Base-by-base conservation (phyloP, 805 yeast species). In the Candida quercuum region DNA sequence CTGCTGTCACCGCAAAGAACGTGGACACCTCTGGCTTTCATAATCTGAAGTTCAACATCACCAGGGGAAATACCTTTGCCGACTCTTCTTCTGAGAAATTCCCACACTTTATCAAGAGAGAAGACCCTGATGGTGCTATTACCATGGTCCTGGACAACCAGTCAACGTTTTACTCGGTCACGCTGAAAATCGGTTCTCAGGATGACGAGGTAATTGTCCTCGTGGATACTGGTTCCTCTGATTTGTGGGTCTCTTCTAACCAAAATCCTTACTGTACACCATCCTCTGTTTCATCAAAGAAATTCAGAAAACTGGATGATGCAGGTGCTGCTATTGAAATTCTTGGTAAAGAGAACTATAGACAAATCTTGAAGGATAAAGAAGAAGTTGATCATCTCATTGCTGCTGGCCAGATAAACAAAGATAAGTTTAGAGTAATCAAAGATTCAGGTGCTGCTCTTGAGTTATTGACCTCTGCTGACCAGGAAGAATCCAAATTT, bases 181-280 rank as follows among this genome's bases (percentile, higher is more conserved):
- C 59, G 5, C 41, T 75, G 23, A 48, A 56, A 18, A 53, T 83
- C 16, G 91, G 93, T 4, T 72, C 85, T 0, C 71, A 79, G 1
- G 51, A 64, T 1, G 81, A 81, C 48, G 56, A 62, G n/a, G 63
- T 81, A 6, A 64, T 64, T 9, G 76, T 81, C 9, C 55, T 79
- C 27, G 54, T 83, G n/a, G 93, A 83, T 51, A 83, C 89, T 1
- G 93, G 91, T 3, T 81, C 88, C 0, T 71, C 85, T 0, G 91
- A 83, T 54, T 59, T 84, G 17, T 81, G 86, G 86, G 74, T 81
- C 17, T 66, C 73, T 41, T 63, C 68, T 20, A 54, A 70, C 2
- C 49, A 60, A 29, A 77, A 76, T 48, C 71, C 80, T 3, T 70
- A 64, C 39, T 72, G 78, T 49, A 32, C 54, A 4, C 41, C 42